These are phyloP conservation scores for Pythium oligandrum DNA, from an alignment of 352 stramenopile species.

Conservation along the genomic window DNA sequence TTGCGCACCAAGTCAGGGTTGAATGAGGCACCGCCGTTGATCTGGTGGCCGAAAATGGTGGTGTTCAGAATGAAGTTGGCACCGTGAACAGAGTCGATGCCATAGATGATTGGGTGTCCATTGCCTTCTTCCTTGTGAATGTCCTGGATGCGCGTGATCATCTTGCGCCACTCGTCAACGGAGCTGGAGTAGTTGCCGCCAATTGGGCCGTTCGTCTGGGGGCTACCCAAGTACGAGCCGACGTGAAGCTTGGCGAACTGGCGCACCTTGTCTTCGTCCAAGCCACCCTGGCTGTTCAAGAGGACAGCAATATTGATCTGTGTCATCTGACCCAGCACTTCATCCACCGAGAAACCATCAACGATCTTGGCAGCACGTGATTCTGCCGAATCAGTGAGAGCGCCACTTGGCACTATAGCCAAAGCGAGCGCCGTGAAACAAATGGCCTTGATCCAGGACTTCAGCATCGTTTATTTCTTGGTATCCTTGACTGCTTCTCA, in stretches of 20 bases:
- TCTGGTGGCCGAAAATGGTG: slow-evolving; percentile 64
- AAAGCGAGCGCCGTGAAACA: slow-evolving; percentile 23
- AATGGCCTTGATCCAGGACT: slow-evolving; percentile 26
- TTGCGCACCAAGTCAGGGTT: slow-evolving; percentile 43
- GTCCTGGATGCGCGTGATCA: slow-evolving; percentile 46
- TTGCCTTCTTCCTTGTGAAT: slow-evolving; percentile 35
- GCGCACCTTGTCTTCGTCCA: slow-evolving; percentile 40
- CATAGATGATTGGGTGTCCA: slow-evolving; percentile 53
- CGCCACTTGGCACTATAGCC: slow-evolving; percentile 13
- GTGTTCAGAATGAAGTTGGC: slow-evolving; percentile 59
- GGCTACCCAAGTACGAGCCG: slow-evolving; percentile 62
- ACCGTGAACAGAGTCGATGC: slow-evolving; percentile 69
- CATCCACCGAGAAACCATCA: slow-evolving; percentile 42
- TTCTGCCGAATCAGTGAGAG: no score
- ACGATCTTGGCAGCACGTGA: slow-evolving; percentile 52
- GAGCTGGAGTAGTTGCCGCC: slow-evolving; percentile 31
- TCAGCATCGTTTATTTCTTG: slow-evolving; percentile 34
- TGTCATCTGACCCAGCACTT: slow-evolving; percentile 77
- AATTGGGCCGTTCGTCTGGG: slow-evolving; percentile 19
- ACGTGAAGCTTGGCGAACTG: slow-evolving; percentile 54
- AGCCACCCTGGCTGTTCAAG: slow-evolving; percentile 29
- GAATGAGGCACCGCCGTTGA: slow-evolving; percentile 74
- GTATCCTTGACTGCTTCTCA: no score
- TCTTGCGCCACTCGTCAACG: slow-evolving; percentile 38
- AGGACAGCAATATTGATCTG: slow-evolving; percentile 75